Percentiles rank a stretch among this genome's conserved stretches.
phyloP scores from a whole-genome alignment of 2,329 filamentous ascomycete species.

The Fusarium coicis region DNA sequence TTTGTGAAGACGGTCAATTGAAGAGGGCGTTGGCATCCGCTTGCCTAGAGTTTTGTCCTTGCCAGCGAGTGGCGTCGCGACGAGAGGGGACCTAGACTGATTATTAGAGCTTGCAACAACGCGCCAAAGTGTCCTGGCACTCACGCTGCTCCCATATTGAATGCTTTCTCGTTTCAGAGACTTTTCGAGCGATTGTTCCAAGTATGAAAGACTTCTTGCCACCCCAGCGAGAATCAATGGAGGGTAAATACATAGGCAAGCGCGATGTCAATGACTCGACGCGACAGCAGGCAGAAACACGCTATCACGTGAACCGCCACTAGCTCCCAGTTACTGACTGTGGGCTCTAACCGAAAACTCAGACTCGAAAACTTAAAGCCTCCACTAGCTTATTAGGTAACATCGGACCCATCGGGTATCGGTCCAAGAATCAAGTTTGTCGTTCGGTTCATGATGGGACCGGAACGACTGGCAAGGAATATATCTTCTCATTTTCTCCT shows the following conservation, averaged over 20 bases:
- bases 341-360: background rate
- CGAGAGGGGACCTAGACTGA: slow-evolving; percentile 28
- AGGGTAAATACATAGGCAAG: slow-evolving; percentile 10
- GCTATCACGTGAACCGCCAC: slow-evolving; percentile 39
- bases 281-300: slow-evolving; percentile 44
- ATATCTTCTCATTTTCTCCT: background rate
- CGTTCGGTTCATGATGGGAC: slow-evolving; percentile 6
- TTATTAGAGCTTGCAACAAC: background rate
- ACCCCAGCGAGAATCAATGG: slow-evolving; percentile 11
- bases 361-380: background rate
- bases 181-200: background rate
- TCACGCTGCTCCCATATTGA: slow-evolving; percentile 30
- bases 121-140: background rate
- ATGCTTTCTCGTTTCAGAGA: background rate
- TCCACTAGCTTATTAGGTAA: slow-evolving; percentile 44
- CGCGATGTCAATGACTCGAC: slow-evolving; percentile 37
- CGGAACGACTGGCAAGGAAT: slow-evolving; percentile 13
- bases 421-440: slow-evolving; percentile 8
- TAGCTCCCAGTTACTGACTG: background rate
- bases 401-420: background rate
- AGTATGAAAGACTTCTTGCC: slow-evolving; percentile 19
- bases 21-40: slow-evolving; percentile 38
- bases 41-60: slow-evolving; percentile 31
- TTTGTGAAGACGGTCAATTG: slow-evolving; percentile 57
- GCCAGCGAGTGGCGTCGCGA: slow-evolving; percentile 37